Conservation (phyloP, 2,329 filamentous ascomycete species). For the Penicillium decumbens region DNA sequence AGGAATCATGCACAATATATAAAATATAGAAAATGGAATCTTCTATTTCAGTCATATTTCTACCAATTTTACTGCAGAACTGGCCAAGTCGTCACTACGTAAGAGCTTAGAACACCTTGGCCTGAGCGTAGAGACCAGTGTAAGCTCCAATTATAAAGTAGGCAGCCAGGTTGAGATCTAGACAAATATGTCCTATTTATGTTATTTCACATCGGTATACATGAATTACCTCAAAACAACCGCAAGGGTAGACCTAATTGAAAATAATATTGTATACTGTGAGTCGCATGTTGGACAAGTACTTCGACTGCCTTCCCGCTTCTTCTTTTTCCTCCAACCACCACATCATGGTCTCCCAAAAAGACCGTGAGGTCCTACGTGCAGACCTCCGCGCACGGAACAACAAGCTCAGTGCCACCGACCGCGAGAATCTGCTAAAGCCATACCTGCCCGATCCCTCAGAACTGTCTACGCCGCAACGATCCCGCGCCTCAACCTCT, state of each 20-base stretch:
- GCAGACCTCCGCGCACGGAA: slow-evolving; percentile 39
- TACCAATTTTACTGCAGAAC: neutral
- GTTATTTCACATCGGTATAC: neutral
- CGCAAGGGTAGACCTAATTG: neutral
- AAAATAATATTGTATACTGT: neutral
- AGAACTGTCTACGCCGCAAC: slow-evolving; percentile 19
- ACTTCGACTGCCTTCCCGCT: slow-evolving; percentile 1
- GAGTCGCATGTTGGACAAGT: slow-evolving; percentile 3
- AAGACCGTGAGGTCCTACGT: slow-evolving; percentile 35
- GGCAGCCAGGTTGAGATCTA: slow-evolving; percentile 1
- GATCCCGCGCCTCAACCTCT: slow-evolving; percentile 12
- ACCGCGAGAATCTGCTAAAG: slow-evolving; percentile 51
- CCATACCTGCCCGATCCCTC: slow-evolving; percentile 50
- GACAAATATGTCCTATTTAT: neutral
- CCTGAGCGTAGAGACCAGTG: slow-evolving; percentile 1
- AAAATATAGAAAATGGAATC: neutral
- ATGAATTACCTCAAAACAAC: neutral
- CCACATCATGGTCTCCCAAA: slow-evolving; percentile 31
- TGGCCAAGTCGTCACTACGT: neutral
- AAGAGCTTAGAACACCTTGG: slow-evolving; percentile 1
- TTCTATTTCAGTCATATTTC: neutral
- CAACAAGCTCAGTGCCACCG: slow-evolving; percentile 39
- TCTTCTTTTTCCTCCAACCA: slow-evolving; percentile 5
- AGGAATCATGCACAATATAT: neutral
- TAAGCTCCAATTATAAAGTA: neutral